Percentiles rank a stretch among this genome's conserved stretches.
phyloP scores from a whole-genome alignment of 352 stramenopile genomes.

The Globisporangium sylvaticum region DNA sequence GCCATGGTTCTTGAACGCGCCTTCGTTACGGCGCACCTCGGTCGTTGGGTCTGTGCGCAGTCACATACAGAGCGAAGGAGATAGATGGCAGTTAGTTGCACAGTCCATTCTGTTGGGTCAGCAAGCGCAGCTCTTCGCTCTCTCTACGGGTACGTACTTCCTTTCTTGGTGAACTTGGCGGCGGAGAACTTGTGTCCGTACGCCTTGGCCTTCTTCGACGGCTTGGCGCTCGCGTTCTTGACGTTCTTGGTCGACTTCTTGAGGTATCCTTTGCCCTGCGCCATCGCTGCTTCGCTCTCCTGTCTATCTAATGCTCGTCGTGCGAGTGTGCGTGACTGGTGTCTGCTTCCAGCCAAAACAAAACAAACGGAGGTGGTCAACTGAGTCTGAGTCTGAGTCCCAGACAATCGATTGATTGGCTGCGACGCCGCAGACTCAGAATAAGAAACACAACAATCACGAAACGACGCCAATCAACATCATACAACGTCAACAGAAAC shows the following conservation, averaged over 20 bases:
- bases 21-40: constrained; percentile 69
- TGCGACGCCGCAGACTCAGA: not conserved
- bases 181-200: constrained; percentile 81
- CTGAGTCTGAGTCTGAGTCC: not conserved
- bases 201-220: constrained; percentile 59
- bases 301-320: not conserved
- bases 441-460: not conserved
- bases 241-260: constrained; percentile 75
- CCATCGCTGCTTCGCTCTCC: constrained; percentile 34
- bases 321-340: not conserved
- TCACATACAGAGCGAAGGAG: not conserved
- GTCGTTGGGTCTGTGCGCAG: constrained; percentile 62
- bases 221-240: constrained; percentile 71
- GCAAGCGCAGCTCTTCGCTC: not conserved
- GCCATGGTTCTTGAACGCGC: constrained; percentile 72
- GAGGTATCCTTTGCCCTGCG: constrained; percentile 75
- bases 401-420: not conserved
- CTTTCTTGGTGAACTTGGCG: constrained; percentile 86
- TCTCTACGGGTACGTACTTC: constrained; percentile 47
- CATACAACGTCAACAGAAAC: no score
- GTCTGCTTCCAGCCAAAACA: not conserved
- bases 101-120: not conserved
- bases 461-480: not conserved
- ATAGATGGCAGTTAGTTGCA: not conserved
- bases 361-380: not conserved